phyloP scores from a whole-genome alignment of 2,329 filamentous ascomycete species.

The Leptographium procerum region DNA sequence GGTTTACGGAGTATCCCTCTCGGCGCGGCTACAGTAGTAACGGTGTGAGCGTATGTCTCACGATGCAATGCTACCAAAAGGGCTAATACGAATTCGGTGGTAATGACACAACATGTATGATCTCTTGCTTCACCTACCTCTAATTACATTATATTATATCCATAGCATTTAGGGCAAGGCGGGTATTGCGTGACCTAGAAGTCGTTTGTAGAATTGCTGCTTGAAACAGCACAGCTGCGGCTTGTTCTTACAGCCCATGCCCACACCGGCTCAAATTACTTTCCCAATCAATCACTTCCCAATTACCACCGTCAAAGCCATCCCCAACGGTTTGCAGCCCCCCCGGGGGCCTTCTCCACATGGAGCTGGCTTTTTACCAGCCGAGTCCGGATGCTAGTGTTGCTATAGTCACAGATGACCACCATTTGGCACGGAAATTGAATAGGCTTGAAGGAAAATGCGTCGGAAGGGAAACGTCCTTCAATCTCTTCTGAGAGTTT shows the following conservation, averaged over 20 bases:
- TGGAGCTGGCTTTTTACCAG: not conserved
- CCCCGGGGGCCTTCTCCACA: not conserved
- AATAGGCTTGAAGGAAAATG: too few species aligned
- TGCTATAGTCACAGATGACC: not conserved
- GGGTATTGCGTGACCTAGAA: not conserved
- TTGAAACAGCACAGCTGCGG: not conserved
- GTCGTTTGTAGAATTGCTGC: not conserved
- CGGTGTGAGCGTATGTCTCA: not conserved
- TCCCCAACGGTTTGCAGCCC: not conserved
- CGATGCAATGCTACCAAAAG: not conserved
- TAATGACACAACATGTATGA: too few species aligned
- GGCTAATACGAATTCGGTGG: too few species aligned
- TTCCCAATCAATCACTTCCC: not conserved
- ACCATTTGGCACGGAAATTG: too few species aligned
- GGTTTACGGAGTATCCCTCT: constrained; percentile 68
- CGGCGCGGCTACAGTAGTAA: constrained; percentile 46
- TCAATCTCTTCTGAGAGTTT: not conserved
- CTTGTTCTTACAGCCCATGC: not conserved
- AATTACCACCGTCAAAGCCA: not conserved
- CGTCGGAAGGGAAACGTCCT: not conserved
- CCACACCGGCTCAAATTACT: not conserved
- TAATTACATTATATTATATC: too few species aligned
- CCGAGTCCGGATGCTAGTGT: not conserved
- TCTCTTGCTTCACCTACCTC: too few species aligned
- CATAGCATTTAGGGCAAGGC: too few species aligned